Evolutionary conservation across 345 rosid species (phyloP).

Genomic region (Nasturtium officinale): DNA sequence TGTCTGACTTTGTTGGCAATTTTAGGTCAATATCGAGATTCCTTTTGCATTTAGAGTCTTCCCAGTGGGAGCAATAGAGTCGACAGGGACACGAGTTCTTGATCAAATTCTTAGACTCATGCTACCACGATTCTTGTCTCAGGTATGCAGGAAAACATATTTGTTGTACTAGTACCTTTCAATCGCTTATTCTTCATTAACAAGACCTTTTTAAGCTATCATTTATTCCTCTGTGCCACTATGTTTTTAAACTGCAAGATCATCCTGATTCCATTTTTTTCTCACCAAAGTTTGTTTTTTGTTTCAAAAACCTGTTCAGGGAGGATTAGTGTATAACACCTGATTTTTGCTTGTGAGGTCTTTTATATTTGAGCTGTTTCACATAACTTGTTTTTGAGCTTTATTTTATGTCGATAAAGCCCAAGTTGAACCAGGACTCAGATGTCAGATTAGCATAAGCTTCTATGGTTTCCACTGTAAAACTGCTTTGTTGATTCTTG

Average conservation of each 20-base stretch:
- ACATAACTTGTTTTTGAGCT: not conserved
- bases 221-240: not conserved
- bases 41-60: constrained; percentile 77
- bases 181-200: not conserved
- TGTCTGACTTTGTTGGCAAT: constrained; percentile 10
- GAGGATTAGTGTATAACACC: not conserved
- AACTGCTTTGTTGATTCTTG: constrained; percentile 2
- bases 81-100: constrained; percentile 80
- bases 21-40: constrained; percentile 76
- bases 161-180: not conserved
- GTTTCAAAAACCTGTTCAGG: not conserved
- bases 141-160: constrained; percentile 53
- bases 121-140: constrained; percentile 93
- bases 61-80: constrained; percentile 72
- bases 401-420: not conserved
- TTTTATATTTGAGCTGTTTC: not conserved
- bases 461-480: not conserved
- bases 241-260: not conserved
- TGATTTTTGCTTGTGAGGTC: not conserved
- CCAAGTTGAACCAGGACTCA: not conserved
- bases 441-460: not conserved
- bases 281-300: not conserved
- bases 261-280: not conserved
- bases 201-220: not conserved
- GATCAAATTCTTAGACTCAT: constrained; percentile 75